Evolutionary conservation across 2,329 filamentous ascomycete genomes (phyloP).

Genomic region (Colletotrichum acutatum): DNA sequence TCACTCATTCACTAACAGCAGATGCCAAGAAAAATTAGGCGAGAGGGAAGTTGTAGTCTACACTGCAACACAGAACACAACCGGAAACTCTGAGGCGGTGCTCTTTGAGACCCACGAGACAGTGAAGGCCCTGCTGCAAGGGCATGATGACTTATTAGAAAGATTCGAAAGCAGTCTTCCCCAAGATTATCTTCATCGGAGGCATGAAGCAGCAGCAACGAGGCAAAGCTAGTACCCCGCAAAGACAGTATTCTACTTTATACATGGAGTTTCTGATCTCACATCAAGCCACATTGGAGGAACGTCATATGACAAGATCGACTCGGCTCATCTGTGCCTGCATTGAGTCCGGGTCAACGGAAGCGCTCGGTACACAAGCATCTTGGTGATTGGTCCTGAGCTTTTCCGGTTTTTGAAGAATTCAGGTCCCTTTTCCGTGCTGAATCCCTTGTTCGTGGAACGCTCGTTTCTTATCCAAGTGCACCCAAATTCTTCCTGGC

Average conservation of each 20-base stretch:
- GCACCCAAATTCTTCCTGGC: not conserved
- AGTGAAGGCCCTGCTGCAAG: slow-evolving; percentile 1
- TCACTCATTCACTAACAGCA: too few relatives aligned
- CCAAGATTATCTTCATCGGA: slow-evolving; percentile 7
- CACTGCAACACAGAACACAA: not conserved
- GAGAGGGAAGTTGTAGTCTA: too few relatives aligned
- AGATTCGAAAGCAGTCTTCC: slow-evolving; percentile 28
- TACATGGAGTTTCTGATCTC: not conserved
- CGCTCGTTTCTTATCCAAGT: not conserved
- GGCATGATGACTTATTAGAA: slow-evolving; percentile 23
- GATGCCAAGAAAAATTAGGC: too few relatives aligned
- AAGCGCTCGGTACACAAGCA: not conserved
- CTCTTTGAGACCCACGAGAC: slow-evolving; percentile 12
- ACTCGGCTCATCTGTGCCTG: not conserved
- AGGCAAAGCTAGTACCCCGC: not conserved
- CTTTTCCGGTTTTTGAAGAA: not conserved
- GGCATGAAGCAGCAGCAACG: not conserved
- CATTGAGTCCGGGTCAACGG: too few relatives aligned
- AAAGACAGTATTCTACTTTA: not conserved
- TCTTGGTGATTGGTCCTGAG: too few relatives aligned
- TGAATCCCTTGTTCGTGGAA: not conserved
- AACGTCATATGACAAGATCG: not conserved
- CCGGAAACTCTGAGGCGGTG: not conserved
- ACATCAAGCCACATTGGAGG: not conserved
- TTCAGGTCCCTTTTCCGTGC: not conserved